Evolutionary conservation across 768 basidiomycete genomes (phyloP).

Genomic region (Kondoa subrosea): DNA sequence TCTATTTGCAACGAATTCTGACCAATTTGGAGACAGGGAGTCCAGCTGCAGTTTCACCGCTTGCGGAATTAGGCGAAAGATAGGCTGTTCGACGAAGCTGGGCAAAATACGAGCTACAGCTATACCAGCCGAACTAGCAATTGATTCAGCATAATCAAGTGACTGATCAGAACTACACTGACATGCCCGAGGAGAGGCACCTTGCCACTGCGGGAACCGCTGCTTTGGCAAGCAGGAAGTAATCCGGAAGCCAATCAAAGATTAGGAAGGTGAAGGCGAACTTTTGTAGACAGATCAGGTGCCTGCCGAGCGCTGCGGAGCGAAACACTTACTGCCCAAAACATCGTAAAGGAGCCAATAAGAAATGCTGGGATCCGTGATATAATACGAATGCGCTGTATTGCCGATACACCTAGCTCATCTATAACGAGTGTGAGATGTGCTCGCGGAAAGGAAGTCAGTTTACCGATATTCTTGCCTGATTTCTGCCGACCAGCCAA

Average conservation of each 20-base stretch:
- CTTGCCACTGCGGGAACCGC: background rate
- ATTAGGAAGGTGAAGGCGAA: background rate
- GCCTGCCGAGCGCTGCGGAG: background rate
- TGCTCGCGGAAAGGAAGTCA: background rate
- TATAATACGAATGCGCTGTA: background rate
- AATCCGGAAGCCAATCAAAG: background rate
- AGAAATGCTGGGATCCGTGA: background rate
- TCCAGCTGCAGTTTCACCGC: background rate
- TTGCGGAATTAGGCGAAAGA: background rate
- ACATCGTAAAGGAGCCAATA: background rate
- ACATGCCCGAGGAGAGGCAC: background rate
- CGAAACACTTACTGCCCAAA: background rate
- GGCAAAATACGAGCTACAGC: background rate
- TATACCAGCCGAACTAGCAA: background rate
- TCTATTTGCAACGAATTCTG: background rate
- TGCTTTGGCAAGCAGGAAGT: background rate
- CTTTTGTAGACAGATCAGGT: background rate
- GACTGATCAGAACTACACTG: background rate
- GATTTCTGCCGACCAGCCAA: background rate
- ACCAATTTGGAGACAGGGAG: background rate
- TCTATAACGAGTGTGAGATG: background rate
- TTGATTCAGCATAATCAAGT: background rate
- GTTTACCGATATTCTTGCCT: background rate
- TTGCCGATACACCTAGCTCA: background rate
- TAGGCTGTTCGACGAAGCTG: background rate